These are phyloP conservation scores for Epichloe sibirici DNA, from an alignment of 2,329 filamentous ascomycete species.

Conservation along the genomic window DNA sequence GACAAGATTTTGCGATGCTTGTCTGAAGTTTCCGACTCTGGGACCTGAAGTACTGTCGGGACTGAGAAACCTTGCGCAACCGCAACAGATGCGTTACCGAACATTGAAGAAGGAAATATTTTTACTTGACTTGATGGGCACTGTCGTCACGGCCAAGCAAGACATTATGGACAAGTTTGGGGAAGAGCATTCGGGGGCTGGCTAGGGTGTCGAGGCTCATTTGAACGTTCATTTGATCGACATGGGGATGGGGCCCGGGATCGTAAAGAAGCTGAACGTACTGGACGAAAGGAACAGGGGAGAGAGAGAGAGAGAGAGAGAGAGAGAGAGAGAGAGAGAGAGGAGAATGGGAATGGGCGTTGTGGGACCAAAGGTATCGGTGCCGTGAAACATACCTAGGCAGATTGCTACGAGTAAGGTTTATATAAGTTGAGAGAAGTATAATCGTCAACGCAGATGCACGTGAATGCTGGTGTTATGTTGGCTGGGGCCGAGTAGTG, in stretches of 20 bases:
- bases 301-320: background rate
- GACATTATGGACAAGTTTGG: background rate
- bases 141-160: background rate
- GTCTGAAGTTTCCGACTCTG: too few species aligned
- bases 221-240: background rate
- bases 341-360: background rate
- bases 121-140: background rate
- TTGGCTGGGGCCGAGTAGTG: background rate
- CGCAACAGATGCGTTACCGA: background rate
- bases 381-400: conserved; percentile 7
- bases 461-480: background rate
- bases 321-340: too few species aligned
- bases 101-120: background rate
- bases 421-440: background rate
- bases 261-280: background rate
- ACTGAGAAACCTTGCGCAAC: too few species aligned
- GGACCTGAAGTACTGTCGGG: background rate
- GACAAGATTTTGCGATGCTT: background rate
- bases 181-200: too few species aligned
- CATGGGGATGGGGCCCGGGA: background rate
- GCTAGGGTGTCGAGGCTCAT: background rate
- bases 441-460: background rate
- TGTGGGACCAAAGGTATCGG: background rate
- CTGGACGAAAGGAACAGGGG: background rate
- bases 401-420: conserved; percentile 10